Evolutionary conservation across 768 basidiomycete genomes (phyloP), one percentile per base, ranked within the genome.

Genomic region (Hortiboletus flavorubellus): DNA sequence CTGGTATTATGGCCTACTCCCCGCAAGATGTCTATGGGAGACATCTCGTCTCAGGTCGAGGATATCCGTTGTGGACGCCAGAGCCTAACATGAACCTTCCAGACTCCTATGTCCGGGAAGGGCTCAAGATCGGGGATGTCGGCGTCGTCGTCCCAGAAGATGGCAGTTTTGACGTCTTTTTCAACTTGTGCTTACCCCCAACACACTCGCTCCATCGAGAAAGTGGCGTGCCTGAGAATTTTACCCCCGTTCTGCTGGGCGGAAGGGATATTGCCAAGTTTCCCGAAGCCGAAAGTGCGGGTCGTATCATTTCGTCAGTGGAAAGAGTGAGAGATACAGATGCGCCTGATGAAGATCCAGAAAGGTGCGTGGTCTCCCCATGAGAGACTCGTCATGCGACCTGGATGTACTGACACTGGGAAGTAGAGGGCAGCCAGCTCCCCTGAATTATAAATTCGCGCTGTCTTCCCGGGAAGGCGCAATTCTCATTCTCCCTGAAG

Each of bases 131-230:
- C 8, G 75, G 74, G 2, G 74, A 76, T 51, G 69, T 75, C 4
- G 71, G 72, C 3, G 60, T 73, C 30, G 51, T 75, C 21, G 66
- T 62, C 31, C 56, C 68, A 7, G 61, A 61, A 14, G 59, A 64
- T 33, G 74, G 73, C 29, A 63, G 59, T 11, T 76, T 76, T 39
- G 66, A 69, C 46, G 69, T 72, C 49, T 65, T 74, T 5, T 76
- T 75, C 59, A 74, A 73, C 30, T 62, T 73, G 1, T 71, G 64
- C 41, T 54, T 71, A 10, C 65, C 70, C 35, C 59, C 62, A 7
- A 55, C 64, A 3, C 70, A 74, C 41, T n/a, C 60, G 0, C 59
- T 53, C 30, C 51, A 57, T 8, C 33, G 16, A 38, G 49, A 46
- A 30, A 52, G 44, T 0, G 59, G 62, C 1, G 63, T 74, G 0